Evolutionary conservation across 1,284 basidiomycete genomes (phyloP), one percentile per base, ranked within the genome.

Genomic region (Ustilago tritici): DNA sequence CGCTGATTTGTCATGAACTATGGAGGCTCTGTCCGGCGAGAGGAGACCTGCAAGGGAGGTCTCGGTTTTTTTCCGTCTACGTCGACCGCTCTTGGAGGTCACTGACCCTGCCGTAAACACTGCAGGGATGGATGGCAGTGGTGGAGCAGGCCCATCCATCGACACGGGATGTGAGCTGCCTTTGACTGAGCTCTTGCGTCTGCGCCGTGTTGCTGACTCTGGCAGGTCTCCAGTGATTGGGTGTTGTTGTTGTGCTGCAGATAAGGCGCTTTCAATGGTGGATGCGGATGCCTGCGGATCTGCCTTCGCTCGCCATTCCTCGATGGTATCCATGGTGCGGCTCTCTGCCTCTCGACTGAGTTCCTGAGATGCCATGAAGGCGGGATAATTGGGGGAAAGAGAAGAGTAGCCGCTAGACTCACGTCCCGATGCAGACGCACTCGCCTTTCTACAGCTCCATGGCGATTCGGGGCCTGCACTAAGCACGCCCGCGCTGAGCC

Each of bases 401-500:
- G 57, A 52, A 19, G 70, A 61, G 53, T 56, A 72, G 50, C 36
- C 52, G 38, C 68, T 76, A 2, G 23, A 15, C 15, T 69, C 75
- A 9, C 63, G 58, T 10, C 65, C 58, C 9, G 47, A 61, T 19
- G 54, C 58, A 8, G 61, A 54, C 6, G 61, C 61, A 35, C 75
- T 73, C 3, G 63, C 58, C 58, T 73, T 73, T 38, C 70, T 62
- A 9, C 67, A 63, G 28, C 70, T 70, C 12, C 70, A 54, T 12
- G 67, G 70, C 1, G 70, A 73, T 34, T 73, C 76, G 0, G 76
- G 71, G 17, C 76, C 76, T 0, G 76, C 71, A 41, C 71, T 75
- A 34, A 80, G 56, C 15, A 78, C 72, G 32, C 71, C 78, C 8
- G 75, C 71, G 40, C 76, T 78, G 57, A 74, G 70, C 36, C 76